phyloP scores from a whole-genome alignment of 2,329 filamentous ascomycete genomes.

The Paecilomyces sp. region DNA sequence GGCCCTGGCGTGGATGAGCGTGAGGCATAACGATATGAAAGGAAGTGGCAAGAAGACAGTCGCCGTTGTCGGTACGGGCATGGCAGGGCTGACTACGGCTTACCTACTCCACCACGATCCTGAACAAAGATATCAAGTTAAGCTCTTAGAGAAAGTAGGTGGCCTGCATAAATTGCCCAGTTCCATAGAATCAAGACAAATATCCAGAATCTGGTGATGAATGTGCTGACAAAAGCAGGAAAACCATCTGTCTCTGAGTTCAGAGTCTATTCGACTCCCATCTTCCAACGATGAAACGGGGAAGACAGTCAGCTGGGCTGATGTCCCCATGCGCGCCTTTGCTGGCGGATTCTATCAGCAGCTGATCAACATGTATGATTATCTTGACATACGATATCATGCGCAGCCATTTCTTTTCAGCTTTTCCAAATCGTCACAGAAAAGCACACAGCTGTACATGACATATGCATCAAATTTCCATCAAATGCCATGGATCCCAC shows the following conservation, averaged over 20 bases:
- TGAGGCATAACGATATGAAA: background rate
- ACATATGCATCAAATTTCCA: constrained; percentile 51
- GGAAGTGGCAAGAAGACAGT: constrained; percentile 18
- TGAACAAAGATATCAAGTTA: constrained; percentile 34
- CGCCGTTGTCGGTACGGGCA: constrained; percentile 42
- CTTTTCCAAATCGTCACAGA: constrained; percentile 33
- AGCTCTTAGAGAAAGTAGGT: constrained; percentile 39
- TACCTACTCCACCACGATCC: constrained; percentile 38
- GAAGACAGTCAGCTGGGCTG: constrained; percentile 28
- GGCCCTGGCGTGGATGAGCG: background rate
- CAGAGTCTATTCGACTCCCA: constrained; percentile 7
- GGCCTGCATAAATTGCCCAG: background rate
- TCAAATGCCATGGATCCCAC: constrained; percentile 37
- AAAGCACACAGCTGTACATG: constrained; percentile 27
- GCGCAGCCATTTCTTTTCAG: constrained; percentile 48
- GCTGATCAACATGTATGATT: constrained; percentile 49
- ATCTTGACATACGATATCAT: constrained; percentile 45
- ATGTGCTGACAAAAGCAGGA: background rate
- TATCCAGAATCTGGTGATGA: background rate
- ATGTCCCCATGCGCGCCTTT: constrained; percentile 48
- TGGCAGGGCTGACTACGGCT: constrained; percentile 43
- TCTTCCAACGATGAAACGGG: constrained; percentile 8
- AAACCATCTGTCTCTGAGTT: constrained; percentile 2
- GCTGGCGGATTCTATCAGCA: constrained; percentile 50
- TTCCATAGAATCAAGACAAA: background rate